Evolutionary conservation across 805 yeast species (phyloP).

Genomic region (Candida namnaoensis): DNA sequence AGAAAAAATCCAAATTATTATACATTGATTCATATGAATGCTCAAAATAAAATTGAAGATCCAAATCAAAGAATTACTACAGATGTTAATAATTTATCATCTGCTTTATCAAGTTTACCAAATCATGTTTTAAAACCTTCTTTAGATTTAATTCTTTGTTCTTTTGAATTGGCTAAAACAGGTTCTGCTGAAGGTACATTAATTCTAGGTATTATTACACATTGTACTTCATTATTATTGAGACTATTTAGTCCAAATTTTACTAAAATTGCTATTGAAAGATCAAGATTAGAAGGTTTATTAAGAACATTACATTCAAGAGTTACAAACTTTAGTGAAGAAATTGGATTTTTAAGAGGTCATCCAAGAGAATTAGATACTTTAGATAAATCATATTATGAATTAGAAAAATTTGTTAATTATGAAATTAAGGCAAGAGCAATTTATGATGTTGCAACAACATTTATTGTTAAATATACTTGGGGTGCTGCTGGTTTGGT

Average conservation of each 20-base stretch:
- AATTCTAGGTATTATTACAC: constrained; percentile 71
- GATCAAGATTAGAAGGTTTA: constrained; percentile 77
- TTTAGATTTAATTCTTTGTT: constrained; percentile 71
- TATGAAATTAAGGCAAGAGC: constrained; percentile 71
- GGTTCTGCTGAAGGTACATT: constrained; percentile 65
- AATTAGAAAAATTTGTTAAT: constrained; percentile 68
- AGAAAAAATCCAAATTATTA: constrained; percentile 58
- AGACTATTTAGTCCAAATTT: constrained; percentile 84
- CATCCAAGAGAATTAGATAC: constrained; percentile 70
- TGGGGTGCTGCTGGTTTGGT: constrained; percentile 95
- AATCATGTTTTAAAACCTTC: constrained; percentile 80
- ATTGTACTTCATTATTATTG: constrained; percentile 65
- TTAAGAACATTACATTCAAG: constrained; percentile 79
- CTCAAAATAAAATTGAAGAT: constrained; percentile 42
- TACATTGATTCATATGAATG: constrained; percentile 51
- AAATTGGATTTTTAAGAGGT: constrained; percentile 79
- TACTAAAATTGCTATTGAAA: constrained; percentile 67
- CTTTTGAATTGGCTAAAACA: constrained; percentile 51
- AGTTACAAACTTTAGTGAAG: constrained; percentile 72
- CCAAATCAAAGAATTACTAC: constrained; percentile 82
- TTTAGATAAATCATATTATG: constrained; percentile 74
- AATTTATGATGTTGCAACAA: constrained; percentile 76
- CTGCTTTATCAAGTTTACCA: constrained; percentile 64
- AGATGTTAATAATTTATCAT: constrained; percentile 67
- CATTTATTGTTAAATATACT: constrained; percentile 81